Conservation (phyloP, 768 basidiomycete genomes). For the Hemileccinum rubropunctum region DNA sequence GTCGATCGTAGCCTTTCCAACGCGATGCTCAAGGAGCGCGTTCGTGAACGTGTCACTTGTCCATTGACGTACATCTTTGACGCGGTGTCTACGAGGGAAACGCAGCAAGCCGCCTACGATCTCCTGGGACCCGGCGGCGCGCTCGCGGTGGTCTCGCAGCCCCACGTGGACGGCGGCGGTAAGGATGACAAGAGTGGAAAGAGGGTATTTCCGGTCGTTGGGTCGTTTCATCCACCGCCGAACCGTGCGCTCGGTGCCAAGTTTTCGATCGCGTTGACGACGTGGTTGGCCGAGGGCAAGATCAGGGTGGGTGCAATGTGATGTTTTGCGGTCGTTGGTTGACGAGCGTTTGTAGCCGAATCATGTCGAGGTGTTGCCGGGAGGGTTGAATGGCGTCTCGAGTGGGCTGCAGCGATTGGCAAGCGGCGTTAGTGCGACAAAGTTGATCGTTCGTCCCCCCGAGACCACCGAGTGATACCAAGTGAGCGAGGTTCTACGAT, state of each 20-base stretch:
- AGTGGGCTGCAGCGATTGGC: constrained; percentile 31
- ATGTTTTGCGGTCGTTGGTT: too few species aligned
- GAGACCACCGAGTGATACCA: neutral
- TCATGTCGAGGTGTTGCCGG: constrained; percentile 36
- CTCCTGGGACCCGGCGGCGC: constrained; percentile 28
- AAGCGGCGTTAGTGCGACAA: constrained; percentile 36
- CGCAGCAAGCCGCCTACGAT: constrained; percentile 28
- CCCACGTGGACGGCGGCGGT: neutral
- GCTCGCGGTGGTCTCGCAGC: constrained; percentile 14
- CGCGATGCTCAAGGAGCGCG: constrained; percentile 4
- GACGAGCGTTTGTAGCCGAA: constrained; percentile 28
- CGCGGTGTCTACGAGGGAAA: constrained; percentile 31
- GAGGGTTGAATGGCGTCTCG: constrained; percentile 34
- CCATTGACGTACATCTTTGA: constrained; percentile 21
- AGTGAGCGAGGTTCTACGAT: neutral
- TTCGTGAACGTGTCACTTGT: neutral
- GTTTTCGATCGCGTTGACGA: constrained; percentile 9
- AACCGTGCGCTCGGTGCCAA: constrained; percentile 9
- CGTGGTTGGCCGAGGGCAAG: constrained; percentile 17
- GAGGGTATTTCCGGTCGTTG: constrained; percentile 1
- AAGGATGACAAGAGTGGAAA: neutral
- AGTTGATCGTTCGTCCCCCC: constrained; percentile 34
- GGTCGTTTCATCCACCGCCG: constrained; percentile 2
- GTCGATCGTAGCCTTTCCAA: constrained; percentile 22
- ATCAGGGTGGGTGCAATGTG: constrained; percentile 11